A percentile compares a stretch with the other conserved stretches of the same genome.
Conservation (phyloP, 2,329 filamentous ascomycete species). For the Botrytis paeoniae region DNA sequence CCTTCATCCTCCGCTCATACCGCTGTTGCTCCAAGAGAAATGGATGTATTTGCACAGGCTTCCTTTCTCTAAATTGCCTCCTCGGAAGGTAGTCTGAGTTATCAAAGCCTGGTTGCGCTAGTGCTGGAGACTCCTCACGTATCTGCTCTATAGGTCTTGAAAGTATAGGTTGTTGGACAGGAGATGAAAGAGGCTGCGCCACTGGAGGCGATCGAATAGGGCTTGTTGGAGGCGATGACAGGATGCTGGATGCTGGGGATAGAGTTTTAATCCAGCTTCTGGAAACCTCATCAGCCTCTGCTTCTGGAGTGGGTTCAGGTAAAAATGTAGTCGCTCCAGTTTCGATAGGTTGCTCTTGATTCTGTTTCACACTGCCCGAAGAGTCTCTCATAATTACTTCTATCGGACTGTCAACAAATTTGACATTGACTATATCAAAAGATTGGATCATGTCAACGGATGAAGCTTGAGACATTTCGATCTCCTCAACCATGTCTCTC, state of each 20-base stretch:
- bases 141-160: background rate
- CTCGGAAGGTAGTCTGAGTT: background rate
- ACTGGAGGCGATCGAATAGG: constrained; percentile 17
- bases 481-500: background rate
- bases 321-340: background rate
- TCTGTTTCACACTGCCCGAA: background rate
- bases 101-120: background rate
- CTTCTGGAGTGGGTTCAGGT: background rate
- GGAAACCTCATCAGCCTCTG: constrained; percentile 40
- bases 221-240: constrained; percentile 29
- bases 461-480: constrained; percentile 14
- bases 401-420: background rate
- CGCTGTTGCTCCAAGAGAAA: constrained; percentile 37
- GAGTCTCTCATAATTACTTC: background rate
- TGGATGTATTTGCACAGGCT: constrained; percentile 37
- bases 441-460: constrained; percentile 16
- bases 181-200: background rate
- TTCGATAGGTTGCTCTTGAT: background rate
- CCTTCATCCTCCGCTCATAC: constrained; percentile 34
- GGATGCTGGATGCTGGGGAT: constrained; percentile 36
- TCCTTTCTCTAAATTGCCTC: constrained; percentile 30
- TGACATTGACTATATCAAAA: background rate
- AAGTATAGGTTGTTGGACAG: background rate
- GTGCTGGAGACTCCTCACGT: background rate
- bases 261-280: constrained; percentile 41